A percentile compares a stretch with the other conserved stretches of the same genome.
phyloP scores from a whole-genome alignment of 352 stramenopile genomes.

The Pythium vanterpoolii region DNA sequence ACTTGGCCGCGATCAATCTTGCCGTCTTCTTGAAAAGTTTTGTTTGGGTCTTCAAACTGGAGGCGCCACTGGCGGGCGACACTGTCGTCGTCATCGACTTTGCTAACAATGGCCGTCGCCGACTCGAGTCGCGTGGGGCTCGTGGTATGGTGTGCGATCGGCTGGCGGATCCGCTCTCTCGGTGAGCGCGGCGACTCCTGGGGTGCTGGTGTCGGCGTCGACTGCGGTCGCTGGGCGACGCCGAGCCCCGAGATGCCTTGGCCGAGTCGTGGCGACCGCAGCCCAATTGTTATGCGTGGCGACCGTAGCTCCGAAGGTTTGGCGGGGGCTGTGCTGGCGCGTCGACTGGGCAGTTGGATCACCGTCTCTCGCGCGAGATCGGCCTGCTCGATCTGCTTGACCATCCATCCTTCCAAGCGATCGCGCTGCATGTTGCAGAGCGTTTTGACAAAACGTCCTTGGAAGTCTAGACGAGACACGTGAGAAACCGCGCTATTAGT shows the following conservation, averaged over 20 bases:
- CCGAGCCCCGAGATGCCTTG: constrained; percentile 13
- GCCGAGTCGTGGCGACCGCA: constrained; percentile 14
- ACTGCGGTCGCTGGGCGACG: constrained; percentile 8
- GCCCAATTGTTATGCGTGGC: background rate
- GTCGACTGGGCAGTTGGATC: constrained; percentile 50
- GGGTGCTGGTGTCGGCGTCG: constrained; percentile 6
- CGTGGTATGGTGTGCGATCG: background rate
- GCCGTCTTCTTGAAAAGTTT: constrained; percentile 31
- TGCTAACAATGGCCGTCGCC: background rate
- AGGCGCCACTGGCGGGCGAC: constrained; percentile 46
- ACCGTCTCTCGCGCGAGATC: constrained; percentile 64
- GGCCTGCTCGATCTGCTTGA: constrained; percentile 64
- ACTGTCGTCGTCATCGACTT: constrained; percentile 25
- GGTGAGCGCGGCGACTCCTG: background rate
- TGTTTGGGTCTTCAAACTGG: constrained; percentile 37
- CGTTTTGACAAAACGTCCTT: no score
- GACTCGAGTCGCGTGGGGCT: constrained; percentile 13
- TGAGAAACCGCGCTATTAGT: background rate
- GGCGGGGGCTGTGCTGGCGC: constrained; percentile 1
- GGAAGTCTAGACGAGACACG: no score
- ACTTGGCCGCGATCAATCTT: constrained; percentile 53
- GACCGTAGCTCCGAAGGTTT: background rate
- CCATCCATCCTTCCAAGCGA: constrained; percentile 74
- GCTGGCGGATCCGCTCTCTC: constrained; percentile 9
- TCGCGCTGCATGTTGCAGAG: constrained; percentile 51